Conservation (phyloP, 352 stramenopile genomes). For the Pythium periplocum region DNA sequence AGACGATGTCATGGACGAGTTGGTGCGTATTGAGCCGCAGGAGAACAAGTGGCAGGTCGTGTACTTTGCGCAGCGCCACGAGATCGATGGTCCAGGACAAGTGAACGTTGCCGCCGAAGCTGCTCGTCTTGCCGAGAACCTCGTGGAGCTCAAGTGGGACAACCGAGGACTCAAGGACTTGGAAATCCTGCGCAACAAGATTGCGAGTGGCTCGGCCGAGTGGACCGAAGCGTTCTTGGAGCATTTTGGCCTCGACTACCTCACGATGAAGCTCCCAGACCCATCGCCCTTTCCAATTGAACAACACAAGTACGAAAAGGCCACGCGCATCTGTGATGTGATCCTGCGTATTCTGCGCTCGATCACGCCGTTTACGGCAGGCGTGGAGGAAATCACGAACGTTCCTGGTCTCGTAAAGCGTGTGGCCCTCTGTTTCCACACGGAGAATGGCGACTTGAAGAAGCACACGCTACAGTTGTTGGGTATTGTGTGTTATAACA, state of each 20-base stretch:
- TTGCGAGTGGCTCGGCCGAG: slow-evolving; percentile 60
- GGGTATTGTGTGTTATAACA: slow-evolving; percentile 86
- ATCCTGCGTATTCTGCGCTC: slow-evolving; percentile 74
- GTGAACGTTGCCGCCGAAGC: slow-evolving; percentile 48
- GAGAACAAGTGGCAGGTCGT: slow-evolving; percentile 87
- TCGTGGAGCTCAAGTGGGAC: slow-evolving; percentile 82
- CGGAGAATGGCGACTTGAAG: slow-evolving; percentile 75
- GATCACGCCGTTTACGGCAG: slow-evolving; percentile 71
- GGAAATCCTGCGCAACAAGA: slow-evolving; percentile 63
- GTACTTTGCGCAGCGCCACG: slow-evolving; percentile 80
- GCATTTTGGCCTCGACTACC: slow-evolving; percentile 75
- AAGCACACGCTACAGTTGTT: slow-evolving; percentile 79
- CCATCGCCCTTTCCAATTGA: slow-evolving; percentile 79
- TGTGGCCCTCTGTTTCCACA: slow-evolving; percentile 80
- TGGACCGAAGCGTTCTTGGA: slow-evolving; percentile 75
- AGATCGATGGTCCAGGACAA: slow-evolving; percentile 62
- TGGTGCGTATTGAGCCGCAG: slow-evolving; percentile 74
- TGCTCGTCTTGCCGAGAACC: slow-evolving; percentile 59
- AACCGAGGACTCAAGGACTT: slow-evolving; percentile 74
- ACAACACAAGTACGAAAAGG: slow-evolving; percentile 74
- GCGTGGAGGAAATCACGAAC: slow-evolving; percentile 79
- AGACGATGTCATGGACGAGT: slow-evolving; percentile 80
- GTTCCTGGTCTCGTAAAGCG: slow-evolving; percentile 75
- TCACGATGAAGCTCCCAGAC: slow-evolving; percentile 84
- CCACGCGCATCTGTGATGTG: slow-evolving; percentile 65